phyloP scores from a whole-genome alignment of 331 rosid genomes.

The Ulmus americana region DNA sequence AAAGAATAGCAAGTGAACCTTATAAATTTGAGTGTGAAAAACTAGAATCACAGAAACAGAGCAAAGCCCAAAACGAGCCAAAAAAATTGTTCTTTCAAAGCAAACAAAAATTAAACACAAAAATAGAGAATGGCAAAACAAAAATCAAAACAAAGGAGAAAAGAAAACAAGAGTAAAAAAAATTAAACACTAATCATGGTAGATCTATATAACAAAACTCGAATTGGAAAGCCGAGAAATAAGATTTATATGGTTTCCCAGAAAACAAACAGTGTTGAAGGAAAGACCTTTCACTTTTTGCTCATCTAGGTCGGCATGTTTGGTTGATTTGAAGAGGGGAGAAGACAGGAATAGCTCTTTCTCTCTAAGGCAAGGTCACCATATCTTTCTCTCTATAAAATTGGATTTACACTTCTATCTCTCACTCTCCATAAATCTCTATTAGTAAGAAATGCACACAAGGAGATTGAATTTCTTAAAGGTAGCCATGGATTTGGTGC shows the following conservation, averaged over 20 bases:
- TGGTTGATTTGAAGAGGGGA: not conserved
- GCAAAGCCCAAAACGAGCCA: not conserved
- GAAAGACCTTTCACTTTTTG: conserved; percentile 73
- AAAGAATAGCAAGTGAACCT: not conserved
- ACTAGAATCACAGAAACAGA: not conserved
- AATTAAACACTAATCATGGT: conserved; percentile 8
- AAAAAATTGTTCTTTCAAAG: not conserved
- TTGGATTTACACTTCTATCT: too few species aligned
- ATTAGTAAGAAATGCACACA: too few species aligned
- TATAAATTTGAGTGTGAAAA: not conserved
- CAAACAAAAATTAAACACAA: not conserved
- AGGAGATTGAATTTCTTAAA: too few species aligned
- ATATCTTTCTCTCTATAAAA: conserved; percentile 15
- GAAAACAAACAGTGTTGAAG: not conserved
- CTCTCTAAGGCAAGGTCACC: conserved; percentile 80
- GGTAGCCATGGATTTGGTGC: too few species aligned
- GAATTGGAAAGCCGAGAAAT: not conserved
- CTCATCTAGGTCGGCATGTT: conserved; percentile 78
- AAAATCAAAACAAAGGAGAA: not conserved
- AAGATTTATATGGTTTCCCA: not conserved
- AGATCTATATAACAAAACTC: conserved; percentile 32
- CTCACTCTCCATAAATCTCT: too few species aligned
- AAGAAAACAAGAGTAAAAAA: not conserved
- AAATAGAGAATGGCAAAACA: not conserved
- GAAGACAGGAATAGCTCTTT: conserved; percentile 72